A percentile compares a stretch with the other conserved stretches of the same genome.
Evolutionary conservation across 768 basidiomycete species (phyloP).

Genomic region (Mycena haematopus): DNA sequence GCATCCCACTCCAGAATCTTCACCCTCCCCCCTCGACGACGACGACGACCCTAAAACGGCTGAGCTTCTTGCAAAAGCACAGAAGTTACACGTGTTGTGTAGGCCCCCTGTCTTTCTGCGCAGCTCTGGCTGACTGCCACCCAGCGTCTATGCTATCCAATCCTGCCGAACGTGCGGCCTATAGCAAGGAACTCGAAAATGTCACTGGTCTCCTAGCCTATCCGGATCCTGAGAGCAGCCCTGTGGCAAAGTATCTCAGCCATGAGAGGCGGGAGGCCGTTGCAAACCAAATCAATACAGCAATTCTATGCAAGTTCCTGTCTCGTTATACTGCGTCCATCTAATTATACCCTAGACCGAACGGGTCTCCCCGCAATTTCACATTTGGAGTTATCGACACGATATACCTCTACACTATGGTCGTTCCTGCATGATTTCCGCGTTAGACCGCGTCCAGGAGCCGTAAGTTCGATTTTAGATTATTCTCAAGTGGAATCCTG

Average conservation of each 20-base stretch:
- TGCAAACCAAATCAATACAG: conserved; percentile 87
- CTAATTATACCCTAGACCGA: conserved; percentile 48
- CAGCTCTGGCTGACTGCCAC: not conserved
- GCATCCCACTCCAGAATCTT: conserved; percentile 24
- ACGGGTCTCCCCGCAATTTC: conserved; percentile 60
- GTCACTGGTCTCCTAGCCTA: conserved; percentile 88
- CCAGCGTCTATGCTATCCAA: conserved; percentile 63
- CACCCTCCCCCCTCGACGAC: conserved; percentile 23
- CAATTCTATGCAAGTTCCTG: conserved; percentile 68
- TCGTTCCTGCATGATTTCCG: conserved; percentile 56
- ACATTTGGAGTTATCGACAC: conserved; percentile 65
- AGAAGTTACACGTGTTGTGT: conserved; percentile 67
- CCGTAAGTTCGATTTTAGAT: conserved; percentile 15
- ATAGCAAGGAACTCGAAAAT: conserved; percentile 72
- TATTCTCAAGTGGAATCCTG: no score
- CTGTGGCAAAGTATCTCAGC: conserved; percentile 75
- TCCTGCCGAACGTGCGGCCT: conserved; percentile 62
- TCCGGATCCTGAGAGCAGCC: conserved; percentile 76
- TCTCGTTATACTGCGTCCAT: not conserved
- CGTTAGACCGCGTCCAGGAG: conserved; percentile 51
- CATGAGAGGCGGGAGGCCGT: conserved; percentile 80
- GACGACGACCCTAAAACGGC: conserved; percentile 47
- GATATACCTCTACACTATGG: conserved; percentile 73
- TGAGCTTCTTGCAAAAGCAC: conserved; percentile 60
- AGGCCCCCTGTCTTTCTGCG: not conserved